phyloP scores from a whole-genome alignment of 768 basidiomycete species.

The Zangia roseola region DNA sequence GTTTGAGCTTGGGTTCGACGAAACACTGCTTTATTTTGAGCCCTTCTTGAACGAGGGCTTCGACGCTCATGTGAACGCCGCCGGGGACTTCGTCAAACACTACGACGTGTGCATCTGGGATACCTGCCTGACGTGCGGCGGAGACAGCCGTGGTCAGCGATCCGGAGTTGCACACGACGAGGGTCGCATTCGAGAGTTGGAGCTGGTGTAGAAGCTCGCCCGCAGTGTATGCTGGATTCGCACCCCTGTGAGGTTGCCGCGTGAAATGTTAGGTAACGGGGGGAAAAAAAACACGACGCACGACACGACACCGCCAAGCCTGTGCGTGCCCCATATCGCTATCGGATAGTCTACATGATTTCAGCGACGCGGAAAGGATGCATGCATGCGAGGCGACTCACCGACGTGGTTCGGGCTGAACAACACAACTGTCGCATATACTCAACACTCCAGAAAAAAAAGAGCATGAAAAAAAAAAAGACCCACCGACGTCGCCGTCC shows the following conservation, averaged over 20 bases:
- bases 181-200: constrained; percentile 20
- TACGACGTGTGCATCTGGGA: constrained; percentile 30
- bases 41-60: constrained; percentile 49
- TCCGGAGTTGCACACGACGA: constrained; percentile 32
- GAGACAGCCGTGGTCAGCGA: constrained; percentile 26
- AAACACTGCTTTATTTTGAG: constrained; percentile 37
- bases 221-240: constrained; percentile 36
- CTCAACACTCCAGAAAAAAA: constrained; percentile 1
- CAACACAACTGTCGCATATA: constrained; percentile 47
- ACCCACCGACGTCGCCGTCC: constrained; percentile 52
- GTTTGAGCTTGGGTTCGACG: constrained; percentile 43
- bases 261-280: not conserved
- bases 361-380: no score
- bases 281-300: constrained; percentile 27
- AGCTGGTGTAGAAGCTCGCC: constrained; percentile 36
- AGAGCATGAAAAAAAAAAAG: not conserved
- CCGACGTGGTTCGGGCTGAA: constrained; percentile 66
- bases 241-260: constrained; percentile 18
- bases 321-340: constrained; percentile 59
- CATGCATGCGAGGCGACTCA: constrained; percentile 26
- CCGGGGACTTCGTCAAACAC: constrained; percentile 22
- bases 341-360: constrained; percentile 55
- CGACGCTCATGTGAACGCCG: constrained; percentile 34
- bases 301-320: constrained; percentile 59
- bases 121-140: constrained; percentile 31